Evolutionary conservation across 129 eudicot genomes (phyloP).

Genomic region (Saposhnikovia divaricata): DNA sequence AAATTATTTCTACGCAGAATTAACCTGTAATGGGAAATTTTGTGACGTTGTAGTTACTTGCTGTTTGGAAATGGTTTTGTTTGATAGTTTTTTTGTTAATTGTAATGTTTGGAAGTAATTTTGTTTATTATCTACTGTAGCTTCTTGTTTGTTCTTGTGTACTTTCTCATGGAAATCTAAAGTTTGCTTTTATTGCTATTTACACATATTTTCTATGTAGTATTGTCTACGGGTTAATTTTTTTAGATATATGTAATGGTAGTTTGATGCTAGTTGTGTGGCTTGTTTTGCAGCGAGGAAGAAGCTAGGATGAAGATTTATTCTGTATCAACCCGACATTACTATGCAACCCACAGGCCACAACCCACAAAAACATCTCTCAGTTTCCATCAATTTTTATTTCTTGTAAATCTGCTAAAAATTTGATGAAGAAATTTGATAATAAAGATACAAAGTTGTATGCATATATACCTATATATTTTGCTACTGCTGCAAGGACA

Average conservation of each 20-base stretch:
- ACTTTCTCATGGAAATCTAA: not conserved
- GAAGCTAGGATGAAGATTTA: constrained; percentile 93
- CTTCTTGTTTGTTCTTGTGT: not conserved
- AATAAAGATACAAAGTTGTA: too few species aligned
- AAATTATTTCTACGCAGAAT: not conserved
- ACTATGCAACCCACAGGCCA: too few species aligned
- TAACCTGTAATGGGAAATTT: not conserved
- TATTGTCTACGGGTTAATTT: not conserved
- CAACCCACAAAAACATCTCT: too few species aligned
- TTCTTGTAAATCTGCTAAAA: too few species aligned
- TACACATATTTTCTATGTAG: not conserved
- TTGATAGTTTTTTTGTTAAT: not conserved
- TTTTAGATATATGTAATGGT: not conserved
- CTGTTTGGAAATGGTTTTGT: not conserved
- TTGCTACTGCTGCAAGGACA: too few species aligned
- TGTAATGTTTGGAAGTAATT: not conserved
- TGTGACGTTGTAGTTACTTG: not conserved
- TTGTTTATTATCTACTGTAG: not conserved
- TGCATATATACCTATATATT: too few species aligned
- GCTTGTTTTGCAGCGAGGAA: constrained; percentile 41
- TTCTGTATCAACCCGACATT: constrained; percentile 87
- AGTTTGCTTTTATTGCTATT: not conserved
- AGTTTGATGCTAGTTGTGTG: not conserved
- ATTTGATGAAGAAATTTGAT: too few species aligned
- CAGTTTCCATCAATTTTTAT: too few species aligned